Percentiles rank a stretch among this genome's conserved stretches.
phyloP scores from a whole-genome alignment of 164 flowering plant species.

The Euptelea pleiosperma region DNA sequence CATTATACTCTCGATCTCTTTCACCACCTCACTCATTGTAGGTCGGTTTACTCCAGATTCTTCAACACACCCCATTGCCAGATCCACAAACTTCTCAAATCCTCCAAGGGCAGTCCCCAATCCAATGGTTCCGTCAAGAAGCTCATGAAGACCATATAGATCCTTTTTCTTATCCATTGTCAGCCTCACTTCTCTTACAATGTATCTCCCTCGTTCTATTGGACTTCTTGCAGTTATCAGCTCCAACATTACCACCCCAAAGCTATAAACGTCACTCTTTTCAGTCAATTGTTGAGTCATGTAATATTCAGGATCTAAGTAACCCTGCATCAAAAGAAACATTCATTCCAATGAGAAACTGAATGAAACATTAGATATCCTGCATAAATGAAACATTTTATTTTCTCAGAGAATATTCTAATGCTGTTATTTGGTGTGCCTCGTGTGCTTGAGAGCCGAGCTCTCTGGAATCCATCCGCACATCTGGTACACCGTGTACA shows the following conservation, averaged over 20 bases:
- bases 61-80: conserved; percentile 52
- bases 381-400: too few relatives aligned
- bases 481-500: too few relatives aligned
- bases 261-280: conserved; percentile 72
- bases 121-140: conserved; percentile 44
- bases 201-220: conserved; percentile 47
- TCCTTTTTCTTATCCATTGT: conserved; percentile 35
- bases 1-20: conserved; percentile 59
- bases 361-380: too few relatives aligned
- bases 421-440: too few relatives aligned
- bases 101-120: conserved; percentile 30
- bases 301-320: conserved; percentile 75
- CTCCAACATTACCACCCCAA: conserved; percentile 60
- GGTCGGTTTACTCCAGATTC: conserved; percentile 50
- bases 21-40: conserved; percentile 56
- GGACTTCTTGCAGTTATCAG: conserved; percentile 50
- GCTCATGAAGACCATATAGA: conserved; percentile 31
- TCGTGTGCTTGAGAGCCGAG: too few relatives aligned
- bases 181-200: conserved; percentile 42
- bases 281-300: conserved; percentile 63
- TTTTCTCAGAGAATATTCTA: too few relatives aligned
- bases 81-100: conserved; percentile 39
- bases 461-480: too few relatives aligned
- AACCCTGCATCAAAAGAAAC: conserved; percentile 41
- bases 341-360: too few relatives aligned